A percentile compares a stretch with the other conserved stretches of the same genome.
phyloP scores from a whole-genome alignment of 257 asterid genomes.

The Gynochthodes officinalis region DNA sequence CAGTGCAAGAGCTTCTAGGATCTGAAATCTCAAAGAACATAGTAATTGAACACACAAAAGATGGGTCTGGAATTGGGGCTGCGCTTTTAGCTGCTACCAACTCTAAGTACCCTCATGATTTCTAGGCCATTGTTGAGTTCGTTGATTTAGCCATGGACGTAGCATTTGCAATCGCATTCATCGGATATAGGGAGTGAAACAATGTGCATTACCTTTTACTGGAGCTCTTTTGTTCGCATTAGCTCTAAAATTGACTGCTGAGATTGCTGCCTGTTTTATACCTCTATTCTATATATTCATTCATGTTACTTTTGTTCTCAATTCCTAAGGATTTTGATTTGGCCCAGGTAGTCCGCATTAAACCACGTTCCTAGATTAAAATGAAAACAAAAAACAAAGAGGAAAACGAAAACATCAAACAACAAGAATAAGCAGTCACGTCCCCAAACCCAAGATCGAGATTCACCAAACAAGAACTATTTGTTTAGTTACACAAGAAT shows the following conservation, averaged over 20 bases:
- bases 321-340: too few relatives aligned
- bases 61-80: constrained; percentile 83
- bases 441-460: too few relatives aligned
- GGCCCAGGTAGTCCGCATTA: too few relatives aligned
- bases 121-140: constrained; percentile 13
- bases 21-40: constrained; percentile 42
- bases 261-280: not conserved
- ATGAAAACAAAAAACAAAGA: too few relatives aligned
- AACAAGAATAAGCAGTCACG: too few relatives aligned
- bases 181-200: constrained; percentile 2
- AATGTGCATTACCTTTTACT: constrained; percentile 8
- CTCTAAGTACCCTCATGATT: constrained; percentile 52
- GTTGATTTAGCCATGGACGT: too few relatives aligned
- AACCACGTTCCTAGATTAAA: too few relatives aligned
- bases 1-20: constrained; percentile 63
- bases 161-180: not conserved
- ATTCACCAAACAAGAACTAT: too few relatives aligned
- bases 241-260: not conserved
- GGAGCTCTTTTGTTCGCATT: not conserved
- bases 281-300: too few relatives aligned
- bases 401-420: too few relatives aligned
- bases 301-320: too few relatives aligned
- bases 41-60: constrained; percentile 69
- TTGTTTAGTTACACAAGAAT: too few relatives aligned
- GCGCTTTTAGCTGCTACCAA: constrained; percentile 84